Percentiles rank a stretch among this genome's conserved stretches.
Evolutionary conservation across 345 rosid genomes (phyloP).

Genomic region (Salix koriyanagi): DNA sequence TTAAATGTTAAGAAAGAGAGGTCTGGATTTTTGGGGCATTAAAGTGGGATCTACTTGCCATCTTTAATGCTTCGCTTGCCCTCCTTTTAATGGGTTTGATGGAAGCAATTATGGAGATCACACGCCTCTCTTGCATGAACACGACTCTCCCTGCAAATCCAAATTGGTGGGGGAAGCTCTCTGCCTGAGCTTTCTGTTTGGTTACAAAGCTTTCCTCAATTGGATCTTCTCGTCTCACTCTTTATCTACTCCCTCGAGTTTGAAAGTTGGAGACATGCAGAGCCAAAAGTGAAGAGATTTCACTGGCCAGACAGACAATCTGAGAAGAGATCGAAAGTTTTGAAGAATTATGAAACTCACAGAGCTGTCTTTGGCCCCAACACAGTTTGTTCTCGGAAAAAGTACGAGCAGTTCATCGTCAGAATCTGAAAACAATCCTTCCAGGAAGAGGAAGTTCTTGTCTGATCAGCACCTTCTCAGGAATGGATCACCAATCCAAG

Average conservation of each 20-base stretch:
- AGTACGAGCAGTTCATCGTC: constrained; percentile 26
- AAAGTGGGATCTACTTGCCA: constrained; percentile 45
- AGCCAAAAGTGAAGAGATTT: background rate
- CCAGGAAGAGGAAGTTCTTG: constrained; percentile 40
- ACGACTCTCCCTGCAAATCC: background rate
- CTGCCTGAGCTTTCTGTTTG: background rate
- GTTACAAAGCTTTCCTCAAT: background rate
- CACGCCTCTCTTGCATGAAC: constrained; percentile 25
- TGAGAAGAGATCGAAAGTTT: background rate
- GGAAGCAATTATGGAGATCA: constrained; percentile 36
- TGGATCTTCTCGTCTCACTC: background rate
- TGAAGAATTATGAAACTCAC: constrained; percentile 34
- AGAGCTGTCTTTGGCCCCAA: constrained; percentile 42
- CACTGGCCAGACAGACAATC: no score
- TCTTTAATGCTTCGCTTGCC: constrained; percentile 46
- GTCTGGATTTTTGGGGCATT: constrained; percentile 35
- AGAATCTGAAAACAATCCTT: constrained; percentile 25
- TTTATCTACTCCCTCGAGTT: background rate
- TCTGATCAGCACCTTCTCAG: constrained; percentile 12
- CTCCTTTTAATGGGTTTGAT: constrained; percentile 43
- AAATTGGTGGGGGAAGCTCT: background rate
- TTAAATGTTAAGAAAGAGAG: constrained; percentile 25
- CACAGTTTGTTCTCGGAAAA: constrained; percentile 7
- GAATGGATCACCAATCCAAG: constrained; percentile 12
- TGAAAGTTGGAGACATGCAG: background rate